Evolutionary conservation across 495 filamentous ascomycete genomes (phyloP), one percentile per base, ranked within the genome.

Genomic region (Penicillium angulare): DNA sequence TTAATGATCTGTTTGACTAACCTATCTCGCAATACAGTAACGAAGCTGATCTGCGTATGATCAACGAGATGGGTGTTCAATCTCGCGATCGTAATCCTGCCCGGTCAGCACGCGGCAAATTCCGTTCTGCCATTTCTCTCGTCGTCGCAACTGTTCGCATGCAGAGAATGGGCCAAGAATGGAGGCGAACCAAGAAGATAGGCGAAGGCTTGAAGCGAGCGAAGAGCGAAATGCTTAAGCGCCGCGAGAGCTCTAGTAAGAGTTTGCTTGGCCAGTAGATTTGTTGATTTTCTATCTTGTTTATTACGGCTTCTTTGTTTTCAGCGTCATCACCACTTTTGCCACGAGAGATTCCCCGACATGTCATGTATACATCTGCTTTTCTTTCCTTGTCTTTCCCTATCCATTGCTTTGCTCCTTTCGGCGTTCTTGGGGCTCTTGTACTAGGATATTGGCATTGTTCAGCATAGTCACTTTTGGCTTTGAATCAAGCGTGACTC

Each of bases 1-100:
- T 1, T 15, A 52, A 33, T 52, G 32, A 41, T 27, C 35, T 29
- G 53, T 8, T 44, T 20, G 32, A 38, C 49, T 63, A 58, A 56
- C 48, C 32, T 63, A 58, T 52, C 39, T 46, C 16, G 27, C 43
- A 44, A 15, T 27, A 71, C 61, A 97, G 92, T 67, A 98, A 97
- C 76, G 86, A 92, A 68, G 89, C 87, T 54, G 89, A 97, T 63
- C 81, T 98, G 26, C 79, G 82, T 33, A 86, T 96, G 65, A 83
- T 97, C 48, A 77, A 83, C 50, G 79, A 86, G 49, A 95, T 96
- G 78, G 85, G 87, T 42, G 80, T 88, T 57, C 78, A 77, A 47
- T 43, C 70, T 32, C 64, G 63, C 13, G 66, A 73, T 38, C 61
- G 60, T 29, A 53, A 43, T 9, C 44, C 67, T 29, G 24, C 57